Base-by-base conservation (phyloP, 2,329 filamentous ascomycete species). In the Pyrenochaeta sp. region DNA sequence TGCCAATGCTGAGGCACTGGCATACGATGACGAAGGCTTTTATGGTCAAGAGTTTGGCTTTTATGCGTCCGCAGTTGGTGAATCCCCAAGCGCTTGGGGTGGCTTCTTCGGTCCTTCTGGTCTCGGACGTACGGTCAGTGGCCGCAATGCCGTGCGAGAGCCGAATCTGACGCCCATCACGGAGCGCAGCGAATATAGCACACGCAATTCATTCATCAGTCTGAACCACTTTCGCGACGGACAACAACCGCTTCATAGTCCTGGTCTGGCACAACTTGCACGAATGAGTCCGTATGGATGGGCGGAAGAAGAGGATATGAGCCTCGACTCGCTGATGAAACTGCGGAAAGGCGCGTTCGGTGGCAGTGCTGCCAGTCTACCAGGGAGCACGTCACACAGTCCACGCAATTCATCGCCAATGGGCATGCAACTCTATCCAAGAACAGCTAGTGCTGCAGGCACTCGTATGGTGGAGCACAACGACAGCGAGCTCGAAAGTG, bases 41-140 rank as follows among this genome's bases (percentile, higher is more conserved):
- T 99, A 99, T 72, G 95, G 95, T 0, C 90, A 93, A 66, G 95
- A 99, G 75, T 99, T 99, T 72, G 93, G 93, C 0, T 99, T 99
- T 76, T 99, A 97, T 75, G 92, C 93, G 10, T 74, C 78, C 44
- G 83, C 82, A 22, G 79, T 80, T 54, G 80, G 81, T 39, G 78
- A 82, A 6, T 80, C 83, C 39, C 81, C 90, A 53, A 91, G 90
- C 66, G 85, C 88, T 13, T 91, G 92, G 66, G 95, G 95, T 28
- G 95, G 95, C 22, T 97, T 92, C 78, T 98, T 98, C 72, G 92
- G 92, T 1, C 87, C 91, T 0, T 88, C 90, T 22, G 90, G 90
- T 2, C 69, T 89, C 40, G 80, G 80, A 52, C 87, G 92, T 36
- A 89, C 84, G 61, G 87, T 87, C 53, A 95, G 91, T 64, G 93